Base-by-base conservation (phyloP, 192 early-diverging fungal species). In the Podila epicladia region DNA sequence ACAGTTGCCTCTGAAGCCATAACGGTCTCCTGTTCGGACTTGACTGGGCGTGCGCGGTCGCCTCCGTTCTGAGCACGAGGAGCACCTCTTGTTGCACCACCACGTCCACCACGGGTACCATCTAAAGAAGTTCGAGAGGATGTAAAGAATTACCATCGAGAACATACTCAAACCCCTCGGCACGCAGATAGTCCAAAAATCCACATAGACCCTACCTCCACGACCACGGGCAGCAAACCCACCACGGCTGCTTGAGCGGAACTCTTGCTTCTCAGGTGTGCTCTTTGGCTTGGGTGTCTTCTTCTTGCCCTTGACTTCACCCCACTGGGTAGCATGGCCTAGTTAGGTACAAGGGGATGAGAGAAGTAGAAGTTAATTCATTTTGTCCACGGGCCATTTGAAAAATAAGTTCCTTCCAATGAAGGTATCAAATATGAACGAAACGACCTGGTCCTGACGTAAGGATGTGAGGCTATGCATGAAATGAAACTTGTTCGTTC, bases 261-360 rank as follows among this genome's bases (percentile, higher is more conserved):
- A 83, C 64, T 87, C 84, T 58, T 45, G 53, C 83, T 87, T 57
- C 75, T 86, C 74, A 72, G 85, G 57, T 60, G 86, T 78, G 71
- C 84, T 75, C 89, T 91, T 86, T 71, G 80, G 82, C 82, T 75
- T 74, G 58, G 33, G 82, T 72, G 82, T 89, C 87, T 75, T 87
- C 84, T 93, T 91, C 55, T 84, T 86, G 82, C 90, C 91, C 85
- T 94, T 94, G 75, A 96, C 95, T 83, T 97, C 92, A 35, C 93
- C 93, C 94, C 95, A 97, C 74, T 95, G 92, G 62, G 85, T 85
- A 20, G 90, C 91, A 73, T 89, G 89, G 62, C 95, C 95, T 95
- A 85, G 4, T 45, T 0, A 45, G 15, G 41, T 15, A 45, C 9
- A 45, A 1, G 4, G 0, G 15, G 15, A 45, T 15, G 4, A 17